Percentiles rank a stretch among this genome's conserved stretches.
phyloP scores from a whole-genome alignment of 106 monocot genomes.

The Triglochin maritima region DNA sequence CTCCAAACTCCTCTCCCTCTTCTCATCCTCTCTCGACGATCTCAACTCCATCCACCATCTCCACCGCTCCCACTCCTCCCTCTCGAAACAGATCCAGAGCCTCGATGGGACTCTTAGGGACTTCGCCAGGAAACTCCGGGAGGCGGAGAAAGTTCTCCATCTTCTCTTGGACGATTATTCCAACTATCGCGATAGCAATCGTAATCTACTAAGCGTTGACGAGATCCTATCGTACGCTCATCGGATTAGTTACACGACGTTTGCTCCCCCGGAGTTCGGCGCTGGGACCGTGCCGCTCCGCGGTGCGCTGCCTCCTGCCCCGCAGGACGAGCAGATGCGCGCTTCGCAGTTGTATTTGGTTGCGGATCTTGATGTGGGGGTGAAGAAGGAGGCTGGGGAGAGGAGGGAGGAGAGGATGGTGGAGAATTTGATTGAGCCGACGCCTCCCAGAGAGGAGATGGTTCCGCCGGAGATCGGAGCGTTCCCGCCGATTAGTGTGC shows the following conservation, averaged over 20 bases:
- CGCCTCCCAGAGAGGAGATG: conserved; percentile 47
- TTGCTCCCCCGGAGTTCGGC: conserved; percentile 88
- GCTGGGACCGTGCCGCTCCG: conserved; percentile 72
- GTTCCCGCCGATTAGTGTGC: conserved; percentile 46
- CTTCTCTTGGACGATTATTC: conserved; percentile 71
- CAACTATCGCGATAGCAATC: conserved; percentile 29
- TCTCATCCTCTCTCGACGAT: conserved; percentile 78
- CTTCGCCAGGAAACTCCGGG: conserved; percentile 54
- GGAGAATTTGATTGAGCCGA: conserved; percentile 44
- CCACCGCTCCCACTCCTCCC: conserved; percentile 35
- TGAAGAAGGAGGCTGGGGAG: conserved; percentile 45
- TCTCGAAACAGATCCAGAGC: conserved; percentile 35
- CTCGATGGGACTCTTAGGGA: conserved; percentile 43
- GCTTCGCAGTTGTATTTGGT: conserved; percentile 81
- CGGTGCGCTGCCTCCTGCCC: conserved; percentile 84
- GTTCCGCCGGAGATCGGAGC: conserved; percentile 11
- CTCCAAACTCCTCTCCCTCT: conserved; percentile 77
- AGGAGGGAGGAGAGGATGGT: conserved; percentile 7
- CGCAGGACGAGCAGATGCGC: conserved; percentile 96
- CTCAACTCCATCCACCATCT: conserved; percentile 87
- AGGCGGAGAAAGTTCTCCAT: conserved; percentile 59
- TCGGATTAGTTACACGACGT: conserved; percentile 95
- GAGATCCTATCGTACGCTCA: conserved; percentile 72
- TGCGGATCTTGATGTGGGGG: conserved; percentile 62
- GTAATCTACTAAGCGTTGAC: conserved; percentile 24